Evolutionary conservation across 768 basidiomycete species (phyloP).

Genomic region (Kwoniella dendrophila): DNA sequence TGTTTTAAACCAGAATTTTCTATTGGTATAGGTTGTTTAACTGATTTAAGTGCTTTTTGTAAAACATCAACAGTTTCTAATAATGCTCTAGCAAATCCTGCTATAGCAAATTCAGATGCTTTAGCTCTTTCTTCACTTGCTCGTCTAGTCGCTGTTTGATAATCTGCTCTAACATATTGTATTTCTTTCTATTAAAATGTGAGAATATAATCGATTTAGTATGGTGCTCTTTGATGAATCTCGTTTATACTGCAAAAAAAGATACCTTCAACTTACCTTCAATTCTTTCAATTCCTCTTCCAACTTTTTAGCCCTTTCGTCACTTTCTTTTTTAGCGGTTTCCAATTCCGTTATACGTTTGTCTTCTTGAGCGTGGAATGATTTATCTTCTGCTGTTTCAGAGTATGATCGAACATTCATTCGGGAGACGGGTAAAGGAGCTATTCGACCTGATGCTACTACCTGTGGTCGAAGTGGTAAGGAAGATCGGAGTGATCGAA

Average conservation of each 20-base stretch:
- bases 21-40: slow-evolving; percentile 51
- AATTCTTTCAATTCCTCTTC: slow-evolving; percentile 61
- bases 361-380: slow-evolving; percentile 21
- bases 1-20: slow-evolving; percentile 56
- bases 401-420: slow-evolving; percentile 17
- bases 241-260: no score
- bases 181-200: slow-evolving; percentile 72
- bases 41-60: slow-evolving; percentile 54
- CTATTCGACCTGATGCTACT: slow-evolving; percentile 7
- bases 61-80: slow-evolving; percentile 68
- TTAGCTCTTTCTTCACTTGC: slow-evolving; percentile 87
- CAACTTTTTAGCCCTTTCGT: slow-evolving; percentile 45
- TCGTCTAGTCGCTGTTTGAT: slow-evolving; percentile 90
- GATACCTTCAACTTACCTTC: slow-evolving; percentile 69
- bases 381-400: slow-evolving; percentile 25
- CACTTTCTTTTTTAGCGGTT: slow-evolving; percentile 32
- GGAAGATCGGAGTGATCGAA: slow-evolving; percentile 25
- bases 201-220: no score
- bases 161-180: slow-evolving; percentile 91
- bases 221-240: no score
- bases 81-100: slow-evolving; percentile 71
- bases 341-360: slow-evolving; percentile 28
- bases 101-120: slow-evolving; percentile 89
- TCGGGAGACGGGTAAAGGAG: slow-evolving; percentile 1
- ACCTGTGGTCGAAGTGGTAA: slow-evolving; percentile 22